Evolutionary conservation across 495 filamentous ascomycete species (phyloP).

Genomic region (Podospora pseudoanserina): DNA sequence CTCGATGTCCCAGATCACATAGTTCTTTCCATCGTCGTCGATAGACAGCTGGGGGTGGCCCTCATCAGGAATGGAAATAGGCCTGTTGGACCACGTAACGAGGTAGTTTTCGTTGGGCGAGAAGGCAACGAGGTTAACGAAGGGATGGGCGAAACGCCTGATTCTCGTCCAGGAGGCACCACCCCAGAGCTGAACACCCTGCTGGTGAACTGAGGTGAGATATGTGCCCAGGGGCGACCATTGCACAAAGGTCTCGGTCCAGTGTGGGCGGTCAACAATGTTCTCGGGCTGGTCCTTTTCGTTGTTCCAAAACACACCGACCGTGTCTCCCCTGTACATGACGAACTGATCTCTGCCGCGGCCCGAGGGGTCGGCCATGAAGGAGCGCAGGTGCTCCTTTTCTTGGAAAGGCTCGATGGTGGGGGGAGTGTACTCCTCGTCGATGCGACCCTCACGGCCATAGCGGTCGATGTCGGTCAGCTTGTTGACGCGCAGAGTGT

Average conservation of each 20-base stretch:
- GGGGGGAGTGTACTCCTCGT: slow-evolving; percentile 82
- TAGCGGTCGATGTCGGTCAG: slow-evolving; percentile 96
- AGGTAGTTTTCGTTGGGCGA: slow-evolving; percentile 90
- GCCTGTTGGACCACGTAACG: slow-evolving; percentile 91
- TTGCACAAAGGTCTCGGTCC: slow-evolving; percentile 96
- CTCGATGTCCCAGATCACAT: slow-evolving; percentile 96
- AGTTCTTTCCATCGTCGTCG: slow-evolving; percentile 98
- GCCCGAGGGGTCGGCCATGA: slow-evolving; percentile 78
- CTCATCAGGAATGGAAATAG: slow-evolving; percentile 83
- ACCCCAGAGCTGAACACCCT: slow-evolving; percentile 96
- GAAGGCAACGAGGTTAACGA: slow-evolving; percentile 92
- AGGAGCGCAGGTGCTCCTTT: slow-evolving; percentile 92
- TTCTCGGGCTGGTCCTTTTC: slow-evolving; percentile 85
- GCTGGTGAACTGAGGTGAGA: slow-evolving; percentile 87
- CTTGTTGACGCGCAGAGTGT: slow-evolving; percentile 94
- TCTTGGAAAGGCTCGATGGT: slow-evolving; percentile 74
- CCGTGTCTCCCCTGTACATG: slow-evolving; percentile 83
- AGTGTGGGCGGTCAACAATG: slow-evolving; percentile 84
- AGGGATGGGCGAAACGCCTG: slow-evolving; percentile 89
- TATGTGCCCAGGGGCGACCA: slow-evolving; percentile 96
- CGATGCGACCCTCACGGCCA: slow-evolving; percentile 85
- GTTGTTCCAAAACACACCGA: slow-evolving; percentile 97
- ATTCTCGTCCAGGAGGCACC: slow-evolving; percentile 83
- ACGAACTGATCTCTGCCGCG: slow-evolving; percentile 91
- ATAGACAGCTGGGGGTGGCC: slow-evolving; percentile 73